These are phyloP conservation scores for Myriosclerotinia scirpicola DNA, from an alignment of 2,329 filamentous ascomycete species.

Conservation along the genomic window DNA sequence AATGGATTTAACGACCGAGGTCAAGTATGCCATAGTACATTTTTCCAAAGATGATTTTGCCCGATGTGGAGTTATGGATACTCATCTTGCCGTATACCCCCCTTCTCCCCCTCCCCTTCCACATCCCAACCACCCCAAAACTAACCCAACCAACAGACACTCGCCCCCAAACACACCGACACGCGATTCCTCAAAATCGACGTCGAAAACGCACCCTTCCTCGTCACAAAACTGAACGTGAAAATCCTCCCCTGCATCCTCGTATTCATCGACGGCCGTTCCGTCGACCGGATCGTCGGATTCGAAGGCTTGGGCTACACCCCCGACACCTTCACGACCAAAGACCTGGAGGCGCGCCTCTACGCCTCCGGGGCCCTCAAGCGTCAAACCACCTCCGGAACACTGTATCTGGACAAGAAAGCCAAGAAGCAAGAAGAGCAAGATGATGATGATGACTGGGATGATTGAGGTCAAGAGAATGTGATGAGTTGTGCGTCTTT, in stretches of 20 bases:
- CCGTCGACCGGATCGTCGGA: constrained; percentile 56
- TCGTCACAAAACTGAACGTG: constrained; percentile 57
- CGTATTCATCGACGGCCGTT: constrained; percentile 55
- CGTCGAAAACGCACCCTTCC: constrained; percentile 59
- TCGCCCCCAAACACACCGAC: constrained; percentile 58
- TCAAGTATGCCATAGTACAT: constrained; percentile 44
- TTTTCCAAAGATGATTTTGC: constrained; percentile 47
- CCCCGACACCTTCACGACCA: constrained; percentile 52
- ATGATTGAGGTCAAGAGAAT: constrained; percentile 32
- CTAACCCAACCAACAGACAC: constrained; percentile 40
- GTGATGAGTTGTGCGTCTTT: no score
- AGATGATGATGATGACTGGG: constrained; percentile 53
- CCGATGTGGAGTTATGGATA: constrained; percentile 45
- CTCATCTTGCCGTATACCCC: constrained; percentile 41
- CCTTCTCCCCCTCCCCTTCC: no score
- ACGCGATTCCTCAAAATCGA: constrained; percentile 58
- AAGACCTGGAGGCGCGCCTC: constrained; percentile 54
- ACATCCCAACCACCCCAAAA: not conserved
- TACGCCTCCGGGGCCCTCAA: constrained; percentile 52
- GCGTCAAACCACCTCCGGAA: constrained; percentile 51
- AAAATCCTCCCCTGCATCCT: constrained; percentile 60
- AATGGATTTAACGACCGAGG: constrained; percentile 48
- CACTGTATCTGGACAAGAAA: constrained; percentile 43
- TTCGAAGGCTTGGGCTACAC: constrained; percentile 58
- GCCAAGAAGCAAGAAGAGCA: constrained; percentile 42